A percentile compares a stretch with the other conserved stretches of the same genome.
phyloP scores from a whole-genome alignment of 1,284 basidiomycete species.

The Sparassis latifolia region DNA sequence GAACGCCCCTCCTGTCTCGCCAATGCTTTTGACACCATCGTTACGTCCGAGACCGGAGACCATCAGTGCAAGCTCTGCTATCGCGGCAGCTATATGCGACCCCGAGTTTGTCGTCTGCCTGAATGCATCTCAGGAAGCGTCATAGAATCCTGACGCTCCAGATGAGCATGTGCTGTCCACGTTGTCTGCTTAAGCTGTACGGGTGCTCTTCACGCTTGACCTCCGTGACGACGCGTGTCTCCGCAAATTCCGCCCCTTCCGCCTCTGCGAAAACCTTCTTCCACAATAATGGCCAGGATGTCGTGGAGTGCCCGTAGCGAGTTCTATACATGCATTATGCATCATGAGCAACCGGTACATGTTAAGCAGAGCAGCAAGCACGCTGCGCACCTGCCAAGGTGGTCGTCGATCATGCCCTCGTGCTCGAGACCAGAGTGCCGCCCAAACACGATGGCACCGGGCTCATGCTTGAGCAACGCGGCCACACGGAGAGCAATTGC shows the following conservation, averaged over 20 bases:
- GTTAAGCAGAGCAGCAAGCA: background rate
- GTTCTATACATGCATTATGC: conserved; percentile 9
- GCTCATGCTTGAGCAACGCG: conserved; percentile 17
- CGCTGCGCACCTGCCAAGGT: conserved; percentile 18
- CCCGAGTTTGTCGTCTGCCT: no score
- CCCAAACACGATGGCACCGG: conserved; percentile 25
- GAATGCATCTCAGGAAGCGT: background rate
- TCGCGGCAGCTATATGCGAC: no score
- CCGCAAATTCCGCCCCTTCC: background rate
- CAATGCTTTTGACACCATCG: no score
- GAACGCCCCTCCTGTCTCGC: no score
- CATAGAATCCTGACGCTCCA: background rate
- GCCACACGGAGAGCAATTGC: conserved; percentile 26
- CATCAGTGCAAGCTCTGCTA: no score
- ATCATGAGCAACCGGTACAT: background rate
- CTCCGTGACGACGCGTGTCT: background rate
- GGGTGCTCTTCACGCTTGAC: background rate
- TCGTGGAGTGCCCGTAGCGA: conserved; percentile 25
- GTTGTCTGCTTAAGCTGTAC: background rate
- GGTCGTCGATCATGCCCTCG: conserved; percentile 24
- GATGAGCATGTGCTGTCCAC: background rate
- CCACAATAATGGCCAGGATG: conserved; percentile 24
- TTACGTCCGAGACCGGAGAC: no score
- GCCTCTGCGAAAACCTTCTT: conserved; percentile 19
- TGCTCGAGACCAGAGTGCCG: conserved; percentile 24